phyloP scores from a whole-genome alignment of 106 monocot species.

The Acanthochlamys bracteata region DNA sequence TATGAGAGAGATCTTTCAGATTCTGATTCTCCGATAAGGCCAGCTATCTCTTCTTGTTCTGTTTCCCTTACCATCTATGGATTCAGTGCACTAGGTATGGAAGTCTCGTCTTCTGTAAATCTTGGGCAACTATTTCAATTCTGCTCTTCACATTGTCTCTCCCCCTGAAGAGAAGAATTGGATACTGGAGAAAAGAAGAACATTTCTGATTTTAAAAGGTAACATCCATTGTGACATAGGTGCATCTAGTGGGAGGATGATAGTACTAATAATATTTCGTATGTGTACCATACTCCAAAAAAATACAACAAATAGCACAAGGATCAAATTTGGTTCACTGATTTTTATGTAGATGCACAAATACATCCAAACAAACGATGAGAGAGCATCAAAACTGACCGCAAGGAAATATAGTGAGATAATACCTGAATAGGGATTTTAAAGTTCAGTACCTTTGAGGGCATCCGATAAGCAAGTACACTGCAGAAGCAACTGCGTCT shows the following conservation, averaged over 20 bases:
- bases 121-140: no score
- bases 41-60: neutral
- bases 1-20: no score
- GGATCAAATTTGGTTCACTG: constrained; percentile 1
- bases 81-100: neutral
- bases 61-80: neutral
- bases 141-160: no score
- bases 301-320: neutral
- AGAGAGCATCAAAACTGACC: no score
- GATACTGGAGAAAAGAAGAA: neutral
- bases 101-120: neutral
- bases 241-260: neutral
- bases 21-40: no score
- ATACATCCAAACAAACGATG: constrained; percentile 2
- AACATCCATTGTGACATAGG: neutral
- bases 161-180: no score
- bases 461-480: constrained; percentile 6
- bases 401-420: no score
- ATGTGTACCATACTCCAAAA: neutral
- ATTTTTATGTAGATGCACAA: constrained; percentile 1
- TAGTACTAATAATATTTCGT: constrained; percentile 5
- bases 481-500: neutral
- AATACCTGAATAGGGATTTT: neutral
- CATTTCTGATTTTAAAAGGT: neutral
- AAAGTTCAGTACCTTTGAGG: neutral